A percentile compares a stretch with the other conserved stretches of the same genome.
Evolutionary conservation across 1,284 basidiomycete genomes (phyloP).

Genomic region (Cryptococcus sp.): DNA sequence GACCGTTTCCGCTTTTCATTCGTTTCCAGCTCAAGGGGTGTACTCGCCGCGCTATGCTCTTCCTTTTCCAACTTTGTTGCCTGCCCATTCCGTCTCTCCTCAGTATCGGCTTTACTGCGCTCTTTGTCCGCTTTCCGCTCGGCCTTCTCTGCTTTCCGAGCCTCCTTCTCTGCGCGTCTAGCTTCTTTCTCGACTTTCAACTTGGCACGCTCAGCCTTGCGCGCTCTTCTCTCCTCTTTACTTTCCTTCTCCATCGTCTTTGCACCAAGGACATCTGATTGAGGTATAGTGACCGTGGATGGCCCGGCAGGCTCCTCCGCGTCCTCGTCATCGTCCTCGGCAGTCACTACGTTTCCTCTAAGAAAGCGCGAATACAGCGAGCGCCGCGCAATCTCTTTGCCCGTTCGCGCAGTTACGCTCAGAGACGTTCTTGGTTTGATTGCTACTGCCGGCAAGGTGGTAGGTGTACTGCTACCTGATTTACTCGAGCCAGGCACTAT

Average conservation of each 20-base stretch:
- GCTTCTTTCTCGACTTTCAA: constrained; percentile 20
- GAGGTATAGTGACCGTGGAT: neutral
- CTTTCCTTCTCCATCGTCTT: constrained; percentile 16
- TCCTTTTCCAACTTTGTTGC: neutral
- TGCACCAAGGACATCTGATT: constrained; percentile 9
- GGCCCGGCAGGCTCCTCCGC: neutral
- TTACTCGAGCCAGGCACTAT: constrained; percentile 3
- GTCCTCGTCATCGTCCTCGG: constrained; percentile 19
- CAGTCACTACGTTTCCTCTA: constrained; percentile 66
- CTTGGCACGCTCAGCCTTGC: constrained; percentile 18
- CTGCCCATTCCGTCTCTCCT: neutral
- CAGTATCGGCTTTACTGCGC: constrained; percentile 13
- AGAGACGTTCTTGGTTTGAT: constrained; percentile 43
- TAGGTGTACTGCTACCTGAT: constrained; percentile 8
- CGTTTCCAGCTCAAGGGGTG: no score
- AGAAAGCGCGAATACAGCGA: constrained; percentile 78
- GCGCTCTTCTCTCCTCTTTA: constrained; percentile 27
- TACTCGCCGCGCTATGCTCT: no score
- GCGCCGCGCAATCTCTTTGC: constrained; percentile 72
- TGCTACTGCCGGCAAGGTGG: constrained; percentile 23
- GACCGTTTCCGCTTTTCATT: neutral
- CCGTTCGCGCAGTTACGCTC: constrained; percentile 66
- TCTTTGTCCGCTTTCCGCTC: constrained; percentile 16
- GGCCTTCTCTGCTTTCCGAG: constrained; percentile 18
- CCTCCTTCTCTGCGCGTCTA: constrained; percentile 14